These are phyloP conservation scores for Asterochloris erici DNA, from an alignment of 139 green algal genomes.

Conservation along the genomic window DNA sequence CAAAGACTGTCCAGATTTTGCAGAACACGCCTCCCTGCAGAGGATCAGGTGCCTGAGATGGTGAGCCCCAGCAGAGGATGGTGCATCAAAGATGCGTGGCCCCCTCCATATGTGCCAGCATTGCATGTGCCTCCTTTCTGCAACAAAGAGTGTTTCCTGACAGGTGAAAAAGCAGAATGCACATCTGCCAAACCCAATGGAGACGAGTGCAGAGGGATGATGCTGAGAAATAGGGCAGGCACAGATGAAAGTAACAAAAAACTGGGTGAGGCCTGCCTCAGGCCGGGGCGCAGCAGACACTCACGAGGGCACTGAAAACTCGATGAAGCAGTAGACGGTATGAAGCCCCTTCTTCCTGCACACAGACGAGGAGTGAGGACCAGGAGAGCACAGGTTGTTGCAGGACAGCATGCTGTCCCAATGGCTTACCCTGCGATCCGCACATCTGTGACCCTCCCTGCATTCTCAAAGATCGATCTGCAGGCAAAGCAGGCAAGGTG, in stretches of 20 bases:
- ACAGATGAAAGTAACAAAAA: not conserved
- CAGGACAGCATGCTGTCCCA: not conserved
- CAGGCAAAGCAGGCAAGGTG: too few species aligned
- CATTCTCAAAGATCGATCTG: constrained; percentile 23
- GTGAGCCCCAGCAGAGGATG: not conserved
- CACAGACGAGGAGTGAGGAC: not conserved
- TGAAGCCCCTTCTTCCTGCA: constrained; percentile 21
- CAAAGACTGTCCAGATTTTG: too few species aligned
- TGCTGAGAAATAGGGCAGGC: not conserved
- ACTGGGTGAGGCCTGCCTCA: not conserved
- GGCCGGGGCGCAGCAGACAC: not conserved
- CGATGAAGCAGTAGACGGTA: constrained; percentile 24
- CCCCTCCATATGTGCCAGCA: too few species aligned
- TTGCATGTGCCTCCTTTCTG: too few species aligned
- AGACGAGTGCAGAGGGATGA: not conserved
- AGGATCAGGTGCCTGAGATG: not conserved
- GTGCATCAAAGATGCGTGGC: not conserved
- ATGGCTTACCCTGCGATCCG: constrained; percentile 16
- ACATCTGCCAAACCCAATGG: too few species aligned
- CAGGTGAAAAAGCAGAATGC: too few species aligned
- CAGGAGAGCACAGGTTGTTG: not conserved
- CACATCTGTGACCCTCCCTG: constrained; percentile 10
- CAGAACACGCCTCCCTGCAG: not conserved
- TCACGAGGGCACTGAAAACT: constrained; percentile 18
- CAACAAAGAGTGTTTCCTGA: too few species aligned